A percentile compares a stretch with the other conserved stretches of the same genome.
Evolutionary conservation across 2,329 filamentous ascomycete genomes (phyloP).

Genomic region (Colletotrichum cereale): DNA sequence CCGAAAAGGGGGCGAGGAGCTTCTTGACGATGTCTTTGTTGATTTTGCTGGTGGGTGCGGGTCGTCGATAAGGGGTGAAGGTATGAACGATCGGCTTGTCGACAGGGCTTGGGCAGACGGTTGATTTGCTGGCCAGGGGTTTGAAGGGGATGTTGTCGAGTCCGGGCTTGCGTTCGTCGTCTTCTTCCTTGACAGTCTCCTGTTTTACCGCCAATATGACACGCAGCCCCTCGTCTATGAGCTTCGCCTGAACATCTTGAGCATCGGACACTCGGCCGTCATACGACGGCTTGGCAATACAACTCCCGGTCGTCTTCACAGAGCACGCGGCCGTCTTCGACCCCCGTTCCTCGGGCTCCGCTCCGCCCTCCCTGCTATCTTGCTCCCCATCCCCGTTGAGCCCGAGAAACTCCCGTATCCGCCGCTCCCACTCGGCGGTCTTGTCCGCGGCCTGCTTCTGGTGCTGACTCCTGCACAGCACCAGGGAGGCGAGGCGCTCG

Average conservation of each 20-base stretch:
- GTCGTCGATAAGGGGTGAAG: neutral
- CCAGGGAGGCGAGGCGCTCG: conserved; percentile 9
- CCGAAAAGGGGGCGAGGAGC: neutral
- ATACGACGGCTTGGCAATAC: neutral
- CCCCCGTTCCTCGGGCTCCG: no score
- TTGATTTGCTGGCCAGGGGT: neutral
- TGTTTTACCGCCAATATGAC: neutral
- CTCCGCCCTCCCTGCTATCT: neutral
- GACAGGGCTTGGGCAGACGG: neutral
- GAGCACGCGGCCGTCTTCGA: neutral
- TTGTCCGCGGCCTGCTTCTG: conserved; percentile 17
- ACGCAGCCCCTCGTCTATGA: neutral
- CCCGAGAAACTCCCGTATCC: neutral
- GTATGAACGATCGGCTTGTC: neutral
- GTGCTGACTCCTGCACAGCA: conserved; percentile 24
- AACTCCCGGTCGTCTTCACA: neutral
- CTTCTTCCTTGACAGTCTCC: neutral
- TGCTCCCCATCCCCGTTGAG: no score
- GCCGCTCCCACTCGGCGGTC: conserved; percentile 1
- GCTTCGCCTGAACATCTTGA: neutral
- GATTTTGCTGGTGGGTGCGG: neutral
- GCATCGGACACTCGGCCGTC: neutral
- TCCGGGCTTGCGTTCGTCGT: neutral
- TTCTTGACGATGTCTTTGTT: neutral
- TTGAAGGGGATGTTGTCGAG: conserved; percentile 3